Percentiles rank a stretch among this genome's conserved stretches.
Evolutionary conservation across 257 asterid genomes (phyloP).

Genomic region (Primulina tabacum): DNA sequence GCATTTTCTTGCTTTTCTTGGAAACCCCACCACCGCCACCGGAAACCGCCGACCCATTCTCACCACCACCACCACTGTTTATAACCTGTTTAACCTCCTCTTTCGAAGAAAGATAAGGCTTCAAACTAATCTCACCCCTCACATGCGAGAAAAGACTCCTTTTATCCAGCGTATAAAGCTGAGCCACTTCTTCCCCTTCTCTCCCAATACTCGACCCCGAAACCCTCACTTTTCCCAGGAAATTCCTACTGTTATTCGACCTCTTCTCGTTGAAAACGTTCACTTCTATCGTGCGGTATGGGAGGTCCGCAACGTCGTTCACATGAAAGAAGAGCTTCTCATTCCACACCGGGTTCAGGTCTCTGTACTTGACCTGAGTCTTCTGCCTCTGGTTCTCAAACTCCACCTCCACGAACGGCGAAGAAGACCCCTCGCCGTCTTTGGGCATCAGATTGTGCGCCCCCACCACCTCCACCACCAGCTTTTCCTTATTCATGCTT

Average conservation of each 20-base stretch:
- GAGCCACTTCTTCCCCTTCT: conserved; percentile 58
- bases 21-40: conserved; percentile 21
- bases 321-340: conserved; percentile 76
- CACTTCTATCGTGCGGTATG: conserved; percentile 72
- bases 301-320: conserved; percentile 70
- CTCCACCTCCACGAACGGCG: conserved; percentile 82
- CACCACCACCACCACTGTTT: background rate
- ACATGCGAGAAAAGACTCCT: conserved; percentile 80
- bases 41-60: too few species aligned
- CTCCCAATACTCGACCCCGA: conserved; percentile 57
- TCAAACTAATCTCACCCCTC: conserved; percentile 71
- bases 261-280: conserved; percentile 75
- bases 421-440: conserved; percentile 92
- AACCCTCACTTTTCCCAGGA: conserved; percentile 72
- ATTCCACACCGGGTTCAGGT: conserved; percentile 81
- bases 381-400: conserved; percentile 60
- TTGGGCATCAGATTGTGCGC: conserved; percentile 95
- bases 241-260: conserved; percentile 64
- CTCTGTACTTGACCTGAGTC: conserved; percentile 68
- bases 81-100: conserved; percentile 68
- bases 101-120: conserved; percentile 57
- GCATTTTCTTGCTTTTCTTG: conserved; percentile 65
- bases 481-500: conserved; percentile 61
- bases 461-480: conserved; percentile 84
- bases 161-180: conserved; percentile 69